Evolutionary conservation across 805 yeast species (phyloP).

Genomic region (Ogataea thermomethanolica): DNA sequence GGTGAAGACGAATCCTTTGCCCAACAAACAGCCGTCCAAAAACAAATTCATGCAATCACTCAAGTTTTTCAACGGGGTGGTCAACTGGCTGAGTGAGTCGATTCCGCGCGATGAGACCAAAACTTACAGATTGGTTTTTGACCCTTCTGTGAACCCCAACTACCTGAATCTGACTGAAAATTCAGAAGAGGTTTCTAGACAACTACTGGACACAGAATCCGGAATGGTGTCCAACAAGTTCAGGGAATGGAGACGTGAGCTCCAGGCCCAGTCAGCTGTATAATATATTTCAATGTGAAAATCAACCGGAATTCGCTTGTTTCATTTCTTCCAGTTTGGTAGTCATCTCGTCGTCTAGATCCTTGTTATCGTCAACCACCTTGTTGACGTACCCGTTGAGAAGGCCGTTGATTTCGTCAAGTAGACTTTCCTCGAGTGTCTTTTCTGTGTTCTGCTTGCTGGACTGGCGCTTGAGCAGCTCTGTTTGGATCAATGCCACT

Average conservation of each 20-base stretch:
- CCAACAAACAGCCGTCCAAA: constrained; percentile 29
- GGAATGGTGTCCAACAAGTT: constrained; percentile 48
- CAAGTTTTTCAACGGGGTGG: constrained; percentile 80
- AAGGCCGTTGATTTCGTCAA: constrained; percentile 20
- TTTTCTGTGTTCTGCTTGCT: constrained; percentile 2
- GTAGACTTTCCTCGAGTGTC: constrained; percentile 16
- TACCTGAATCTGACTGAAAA: constrained; percentile 49
- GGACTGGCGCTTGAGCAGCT: constrained; percentile 34
- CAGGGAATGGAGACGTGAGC: constrained; percentile 48
- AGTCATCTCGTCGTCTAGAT: constrained; percentile 13
- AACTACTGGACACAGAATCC: constrained; percentile 34
- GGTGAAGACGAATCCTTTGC: constrained; percentile 47
- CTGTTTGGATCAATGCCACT: constrained; percentile 52
- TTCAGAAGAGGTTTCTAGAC: constrained; percentile 28
- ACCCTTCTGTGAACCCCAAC: constrained; percentile 46
- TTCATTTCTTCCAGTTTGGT: constrained; percentile 15
- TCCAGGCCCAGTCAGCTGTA: constrained; percentile 7
- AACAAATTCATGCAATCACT: constrained; percentile 76
- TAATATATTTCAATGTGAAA: not conserved
- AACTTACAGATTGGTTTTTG: constrained; percentile 55
- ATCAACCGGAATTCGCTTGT: not conserved
- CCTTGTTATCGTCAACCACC: constrained; percentile 15
- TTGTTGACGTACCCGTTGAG: constrained; percentile 18
- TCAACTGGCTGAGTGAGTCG: constrained; percentile 67
- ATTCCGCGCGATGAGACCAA: constrained; percentile 51